phyloP scores from a whole-genome alignment of 495 filamentous ascomycete species.

The Lineolata rhizophorae region DNA sequence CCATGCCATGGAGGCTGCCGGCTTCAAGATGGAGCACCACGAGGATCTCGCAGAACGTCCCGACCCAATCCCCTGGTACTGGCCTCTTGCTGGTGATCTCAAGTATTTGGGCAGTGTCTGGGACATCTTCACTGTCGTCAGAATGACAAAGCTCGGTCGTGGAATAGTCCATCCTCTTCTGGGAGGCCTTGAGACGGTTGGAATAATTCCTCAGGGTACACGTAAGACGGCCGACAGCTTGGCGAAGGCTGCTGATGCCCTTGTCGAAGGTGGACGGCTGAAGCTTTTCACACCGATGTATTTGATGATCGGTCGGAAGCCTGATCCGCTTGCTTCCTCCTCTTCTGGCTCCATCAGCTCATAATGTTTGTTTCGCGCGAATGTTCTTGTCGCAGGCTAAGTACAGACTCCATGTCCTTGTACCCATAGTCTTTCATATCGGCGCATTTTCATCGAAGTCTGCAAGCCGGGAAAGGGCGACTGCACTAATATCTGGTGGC shows the following conservation, averaged over 20 bases:
- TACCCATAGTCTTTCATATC: no score
- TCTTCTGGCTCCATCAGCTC: slow-evolving; percentile 1
- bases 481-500: no score
- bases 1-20: slow-evolving; percentile 66
- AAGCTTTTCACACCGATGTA: slow-evolving; percentile 99
- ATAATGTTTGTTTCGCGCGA: not conserved
- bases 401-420: no score
- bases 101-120: slow-evolving; percentile 59
- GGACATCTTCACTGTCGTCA: slow-evolving; percentile 66
- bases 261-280: slow-evolving; percentile 78
- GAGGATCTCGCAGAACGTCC: slow-evolving; percentile 75
- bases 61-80: slow-evolving; percentile 82
- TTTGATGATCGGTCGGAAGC: slow-evolving; percentile 91
- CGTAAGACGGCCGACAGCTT: slow-evolving; percentile 91
- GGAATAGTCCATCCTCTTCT: slow-evolving; percentile 57
- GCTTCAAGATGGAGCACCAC: slow-evolving; percentile 66
- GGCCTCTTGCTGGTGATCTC: slow-evolving; percentile 64
- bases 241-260: slow-evolving; percentile 59
- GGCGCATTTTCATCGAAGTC: no score
- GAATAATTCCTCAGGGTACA: slow-evolving; percentile 61
- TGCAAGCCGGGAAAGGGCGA: no score
- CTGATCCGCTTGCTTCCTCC: slow-evolving; percentile 18
- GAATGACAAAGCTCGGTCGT: slow-evolving; percentile 80
- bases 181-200: slow-evolving; percentile 50
- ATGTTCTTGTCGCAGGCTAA: not conserved